Evolutionary conservation across 306 rosid species (phyloP).

Genomic region (Trifolium pratense): DNA sequence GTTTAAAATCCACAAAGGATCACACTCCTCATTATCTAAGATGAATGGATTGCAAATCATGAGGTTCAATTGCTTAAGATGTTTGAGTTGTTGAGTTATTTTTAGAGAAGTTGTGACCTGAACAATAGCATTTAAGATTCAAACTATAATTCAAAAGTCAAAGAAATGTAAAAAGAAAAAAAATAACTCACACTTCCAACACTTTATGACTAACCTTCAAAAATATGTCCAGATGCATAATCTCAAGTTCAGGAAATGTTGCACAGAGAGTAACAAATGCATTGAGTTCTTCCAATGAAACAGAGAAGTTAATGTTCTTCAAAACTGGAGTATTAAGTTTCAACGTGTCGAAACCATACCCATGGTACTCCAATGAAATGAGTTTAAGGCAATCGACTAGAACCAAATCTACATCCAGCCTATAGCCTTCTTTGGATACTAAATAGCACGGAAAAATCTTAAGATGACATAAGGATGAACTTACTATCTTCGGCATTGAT

Average conservation of each 20-base stretch:
- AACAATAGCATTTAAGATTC: background rate
- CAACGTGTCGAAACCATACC: too few species aligned
- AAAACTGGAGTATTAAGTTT: background rate
- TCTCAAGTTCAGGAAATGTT: slow-evolving; percentile 21
- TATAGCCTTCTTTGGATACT: too few species aligned
- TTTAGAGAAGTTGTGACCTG: background rate
- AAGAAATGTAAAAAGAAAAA: background rate
- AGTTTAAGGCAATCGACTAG: slow-evolving; percentile 8
- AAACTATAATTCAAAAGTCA: background rate
- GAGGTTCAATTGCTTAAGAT: slow-evolving; percentile 8
- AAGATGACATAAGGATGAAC: slow-evolving; percentile 19
- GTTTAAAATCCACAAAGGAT: background rate
- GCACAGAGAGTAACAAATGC: background rate
- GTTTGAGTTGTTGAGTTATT: background rate
- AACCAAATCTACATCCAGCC: background rate
- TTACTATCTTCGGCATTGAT: background rate
- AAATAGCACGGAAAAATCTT: accelerated
- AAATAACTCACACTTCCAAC: background rate
- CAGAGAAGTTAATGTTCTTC: background rate
- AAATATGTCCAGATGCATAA: background rate
- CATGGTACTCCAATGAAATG: background rate
- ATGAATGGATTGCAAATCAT: too few species aligned
- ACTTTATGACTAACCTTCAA: background rate
- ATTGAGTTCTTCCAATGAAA: background rate
- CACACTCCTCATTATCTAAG: background rate